Percentiles rank a stretch among this genome's conserved stretches.
Evolutionary conservation across 768 basidiomycete genomes (phyloP).

Genomic region (Lactifluus subvellereus): DNA sequence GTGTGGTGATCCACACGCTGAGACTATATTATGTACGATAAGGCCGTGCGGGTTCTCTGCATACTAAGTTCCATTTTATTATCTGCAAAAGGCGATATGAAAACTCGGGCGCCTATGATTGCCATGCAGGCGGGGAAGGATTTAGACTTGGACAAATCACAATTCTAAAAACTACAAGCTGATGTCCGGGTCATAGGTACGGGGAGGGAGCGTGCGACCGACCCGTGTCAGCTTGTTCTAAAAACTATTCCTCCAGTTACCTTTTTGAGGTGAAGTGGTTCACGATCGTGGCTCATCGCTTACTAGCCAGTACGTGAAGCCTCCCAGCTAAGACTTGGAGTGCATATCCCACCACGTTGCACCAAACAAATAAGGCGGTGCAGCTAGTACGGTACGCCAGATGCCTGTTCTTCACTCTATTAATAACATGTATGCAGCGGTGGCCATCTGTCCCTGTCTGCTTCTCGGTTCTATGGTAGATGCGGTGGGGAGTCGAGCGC

Average conservation of each 20-base stretch:
- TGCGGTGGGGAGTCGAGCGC: not conserved
- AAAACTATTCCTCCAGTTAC: constrained; percentile 7
- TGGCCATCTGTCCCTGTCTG: constrained; percentile 1
- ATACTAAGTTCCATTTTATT: constrained; percentile 1
- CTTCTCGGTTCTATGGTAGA: constrained; percentile 7
- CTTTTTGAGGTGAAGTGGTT: constrained; percentile 10
- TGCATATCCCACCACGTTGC: not conserved
- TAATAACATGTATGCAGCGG: not conserved
- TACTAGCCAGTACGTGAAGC: not conserved
- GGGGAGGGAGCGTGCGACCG: no score
- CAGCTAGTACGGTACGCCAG: not conserved
- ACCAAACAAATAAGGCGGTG: not conserved
- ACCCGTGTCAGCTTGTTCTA: no score
- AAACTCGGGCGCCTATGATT: not conserved
- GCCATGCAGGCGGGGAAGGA: constrained; percentile 1
- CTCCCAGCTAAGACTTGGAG: not conserved
- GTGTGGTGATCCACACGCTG: constrained; percentile 15
- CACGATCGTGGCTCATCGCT: not conserved
- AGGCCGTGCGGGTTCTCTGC: constrained; percentile 17
- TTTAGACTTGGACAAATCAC: constrained; percentile 2
- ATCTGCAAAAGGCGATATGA: constrained; percentile 8
- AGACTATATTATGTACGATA: constrained; percentile 6
- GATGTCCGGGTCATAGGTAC: no score
- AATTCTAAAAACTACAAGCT: no score
- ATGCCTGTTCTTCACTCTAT: not conserved